Evolutionary conservation across 352 stramenopile species (phyloP), one percentile per base, ranked within the genome.

Genomic region (Phytophthora podocarpi): DNA sequence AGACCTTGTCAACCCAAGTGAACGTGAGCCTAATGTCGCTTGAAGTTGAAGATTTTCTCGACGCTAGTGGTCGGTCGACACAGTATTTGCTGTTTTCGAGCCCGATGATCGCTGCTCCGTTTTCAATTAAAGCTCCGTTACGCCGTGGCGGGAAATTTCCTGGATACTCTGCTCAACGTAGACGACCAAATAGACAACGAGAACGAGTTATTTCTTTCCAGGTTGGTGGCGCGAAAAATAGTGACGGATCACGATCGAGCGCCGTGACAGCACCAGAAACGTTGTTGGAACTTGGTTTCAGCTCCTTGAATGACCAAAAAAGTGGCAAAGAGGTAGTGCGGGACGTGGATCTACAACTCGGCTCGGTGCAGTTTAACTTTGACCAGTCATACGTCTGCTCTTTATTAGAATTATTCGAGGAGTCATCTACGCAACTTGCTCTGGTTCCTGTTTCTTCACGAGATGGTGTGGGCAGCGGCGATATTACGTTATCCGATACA

Each of bases 361-460:
- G 87, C 12, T 84, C 81, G 4, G 67, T 96, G 15, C 87, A 96
- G 42, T 64, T 96, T 16, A 82, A 91, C 36, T 93, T 95, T 60
- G 85, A 96, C 36, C 87, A 96, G 51, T 82, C 84, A 16, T 94
- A 94, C 34, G 68, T 95, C 7, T 90, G 82, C 41, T 91, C 83
- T 43, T 57, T 95, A 49, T 21, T 95, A 2, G 78, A 92, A 43
- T 32, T 95, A 7, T 79, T 92, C 48, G 82, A 91, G 61, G 74
- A 93, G 56, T 85, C 85, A 39, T 74, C 68, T 36, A 77, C 73
- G 1, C 85, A 87, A 42, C 67, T 87, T 36, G 57, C 72, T 7
- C 11, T 73, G 13, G 58, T 71, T 36, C 55, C 72, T 41, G 45
- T 30, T 47, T 46, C 72, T 26, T 47, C 55, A 9, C 64, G 58